phyloP scores from a whole-genome alignment of 1,284 basidiomycete genomes.

The Irpex sp. region DNA sequence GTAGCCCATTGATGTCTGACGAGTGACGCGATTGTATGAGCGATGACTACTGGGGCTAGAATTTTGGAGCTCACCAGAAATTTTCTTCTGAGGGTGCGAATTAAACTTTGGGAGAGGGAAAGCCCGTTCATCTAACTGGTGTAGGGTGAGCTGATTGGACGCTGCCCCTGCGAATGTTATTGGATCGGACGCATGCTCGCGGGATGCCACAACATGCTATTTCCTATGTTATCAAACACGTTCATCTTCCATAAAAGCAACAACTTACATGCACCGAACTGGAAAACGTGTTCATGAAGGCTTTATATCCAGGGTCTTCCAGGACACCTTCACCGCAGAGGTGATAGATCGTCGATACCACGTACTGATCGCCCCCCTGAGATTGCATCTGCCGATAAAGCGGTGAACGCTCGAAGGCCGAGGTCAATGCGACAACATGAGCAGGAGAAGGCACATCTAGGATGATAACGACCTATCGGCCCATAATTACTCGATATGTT shows the following conservation, averaged over 20 bases:
- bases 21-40: neutral
- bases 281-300: constrained; percentile 57
- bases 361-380: constrained; percentile 38
- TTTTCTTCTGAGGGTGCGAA: constrained; percentile 33
- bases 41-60: neutral
- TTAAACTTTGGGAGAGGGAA: constrained; percentile 70
- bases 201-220: constrained; percentile 70
- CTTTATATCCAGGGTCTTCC: constrained; percentile 63
- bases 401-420: constrained; percentile 46
- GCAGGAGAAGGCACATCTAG: constrained; percentile 58
- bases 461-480: constrained; percentile 49
- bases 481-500: neutral
- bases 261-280: constrained; percentile 24
- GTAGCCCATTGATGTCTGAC: constrained; percentile 46
- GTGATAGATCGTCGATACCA: constrained; percentile 63
- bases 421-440: constrained; percentile 59
- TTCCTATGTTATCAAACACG: neutral
- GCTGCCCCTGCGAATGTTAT: constrained; percentile 76
- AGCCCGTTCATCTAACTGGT: constrained; percentile 67
- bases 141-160: constrained; percentile 69
- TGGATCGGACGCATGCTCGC: constrained; percentile 56
- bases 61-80: constrained; percentile 35
- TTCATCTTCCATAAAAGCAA: neutral
- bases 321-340: constrained; percentile 65
- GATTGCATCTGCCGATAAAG: constrained; percentile 50